These are phyloP conservation scores for Pseudogymnoascus sp. DNA, from an alignment of 2,329 filamentous ascomycete genomes.

Conservation along the genomic window DNA sequence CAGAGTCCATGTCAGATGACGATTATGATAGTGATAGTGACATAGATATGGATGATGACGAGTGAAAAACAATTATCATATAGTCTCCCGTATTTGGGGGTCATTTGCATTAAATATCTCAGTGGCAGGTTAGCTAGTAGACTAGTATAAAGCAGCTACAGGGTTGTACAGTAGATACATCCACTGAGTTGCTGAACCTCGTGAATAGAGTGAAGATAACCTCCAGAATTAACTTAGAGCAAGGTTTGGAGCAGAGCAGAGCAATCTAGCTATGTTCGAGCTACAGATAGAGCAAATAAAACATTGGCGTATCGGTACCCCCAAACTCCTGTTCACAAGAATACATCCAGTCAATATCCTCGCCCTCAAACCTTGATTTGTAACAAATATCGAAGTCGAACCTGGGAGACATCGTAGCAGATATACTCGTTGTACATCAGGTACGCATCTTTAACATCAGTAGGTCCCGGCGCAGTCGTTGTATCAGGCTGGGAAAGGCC, in stretches of 20 bases:
- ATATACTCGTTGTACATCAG: slow-evolving; percentile 69
- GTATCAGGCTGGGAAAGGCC: slow-evolving; percentile 41
- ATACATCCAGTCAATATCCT: not conserved
- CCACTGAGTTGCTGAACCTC: not conserved
- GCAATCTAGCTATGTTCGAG: not conserved
- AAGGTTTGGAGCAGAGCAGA: not conserved
- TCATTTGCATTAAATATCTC: not conserved
- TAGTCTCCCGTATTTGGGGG: not conserved
- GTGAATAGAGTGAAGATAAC: not conserved
- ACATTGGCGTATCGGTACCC: too few relatives aligned
- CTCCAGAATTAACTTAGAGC: not conserved
- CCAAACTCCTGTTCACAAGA: not conserved
- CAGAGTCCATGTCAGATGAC: not conserved
- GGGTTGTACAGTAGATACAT: not conserved
- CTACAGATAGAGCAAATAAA: not conserved
- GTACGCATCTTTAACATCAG: slow-evolving; percentile 35
- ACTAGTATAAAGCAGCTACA: not conserved
- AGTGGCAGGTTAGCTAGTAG: not conserved
- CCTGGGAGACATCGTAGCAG: slow-evolving; percentile 52
- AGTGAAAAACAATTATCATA: not conserved
- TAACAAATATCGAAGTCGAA: slow-evolving; percentile 2
- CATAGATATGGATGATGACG: not conserved
- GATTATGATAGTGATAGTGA: not conserved
- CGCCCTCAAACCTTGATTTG: not conserved
- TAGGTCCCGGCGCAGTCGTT: slow-evolving; percentile 37